phyloP scores from a whole-genome alignment of 495 filamentous ascomycete species.

The Neurospora pannonica region DNA sequence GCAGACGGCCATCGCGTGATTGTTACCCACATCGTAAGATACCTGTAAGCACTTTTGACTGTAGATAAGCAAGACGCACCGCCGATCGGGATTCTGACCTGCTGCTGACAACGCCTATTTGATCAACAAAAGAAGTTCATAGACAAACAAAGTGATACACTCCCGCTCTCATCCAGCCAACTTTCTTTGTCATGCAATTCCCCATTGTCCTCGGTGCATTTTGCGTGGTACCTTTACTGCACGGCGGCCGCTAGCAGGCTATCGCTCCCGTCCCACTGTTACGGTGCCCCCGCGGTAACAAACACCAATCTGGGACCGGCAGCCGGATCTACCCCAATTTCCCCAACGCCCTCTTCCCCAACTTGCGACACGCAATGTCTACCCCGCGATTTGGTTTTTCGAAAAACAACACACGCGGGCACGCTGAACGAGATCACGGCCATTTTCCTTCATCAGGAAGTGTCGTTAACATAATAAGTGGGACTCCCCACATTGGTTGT shows the following conservation, averaged over 20 bases:
- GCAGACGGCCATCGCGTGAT: not conserved
- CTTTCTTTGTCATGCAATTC: not conserved
- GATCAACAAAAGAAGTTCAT: not conserved
- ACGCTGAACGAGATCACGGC: not conserved
- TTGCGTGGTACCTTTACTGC: not conserved
- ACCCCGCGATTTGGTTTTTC: not conserved
- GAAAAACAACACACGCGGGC: not conserved
- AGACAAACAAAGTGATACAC: not conserved
- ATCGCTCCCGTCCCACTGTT: too few species aligned
- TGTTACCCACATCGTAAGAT: not conserved
- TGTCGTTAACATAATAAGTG: not conserved
- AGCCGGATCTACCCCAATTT: not conserved
- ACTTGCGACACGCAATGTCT: not conserved
- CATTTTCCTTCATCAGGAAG: not conserved
- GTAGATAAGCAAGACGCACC: not conserved
- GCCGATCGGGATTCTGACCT: not conserved
- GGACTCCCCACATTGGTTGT: too few species aligned
- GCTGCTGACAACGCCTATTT: not conserved
- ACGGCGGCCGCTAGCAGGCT: not conserved
- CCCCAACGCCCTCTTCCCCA: not conserved
- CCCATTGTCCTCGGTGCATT: not conserved
- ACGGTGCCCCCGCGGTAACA: not conserved
- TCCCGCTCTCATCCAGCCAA: not conserved
- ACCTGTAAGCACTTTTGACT: not conserved
- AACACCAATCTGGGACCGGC: not conserved